Conservation (phyloP, 2,329 filamentous ascomycete species). For the Lasiodiplodia theobromae region DNA sequence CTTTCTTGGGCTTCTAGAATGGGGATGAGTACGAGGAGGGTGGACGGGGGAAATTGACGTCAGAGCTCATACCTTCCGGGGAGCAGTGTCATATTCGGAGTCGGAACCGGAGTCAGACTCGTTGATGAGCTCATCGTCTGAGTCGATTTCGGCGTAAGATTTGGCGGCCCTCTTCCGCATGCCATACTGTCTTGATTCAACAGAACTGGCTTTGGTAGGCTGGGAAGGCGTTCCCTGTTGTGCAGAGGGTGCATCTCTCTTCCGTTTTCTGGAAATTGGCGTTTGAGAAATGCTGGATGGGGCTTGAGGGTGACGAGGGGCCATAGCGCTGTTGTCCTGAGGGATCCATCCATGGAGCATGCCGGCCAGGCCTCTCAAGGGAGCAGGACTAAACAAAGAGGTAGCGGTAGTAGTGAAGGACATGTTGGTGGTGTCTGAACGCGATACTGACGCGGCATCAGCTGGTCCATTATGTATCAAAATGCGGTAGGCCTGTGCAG, state of each 20-base stretch:
- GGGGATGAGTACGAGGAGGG: background rate
- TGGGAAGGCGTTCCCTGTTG: background rate
- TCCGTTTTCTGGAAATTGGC: background rate
- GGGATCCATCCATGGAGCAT: background rate
- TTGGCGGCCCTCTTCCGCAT: background rate
- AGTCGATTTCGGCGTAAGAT: slow-evolving; percentile 10
- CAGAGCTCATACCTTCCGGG: background rate
- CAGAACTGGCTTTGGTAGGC: background rate
- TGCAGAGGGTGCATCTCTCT: background rate
- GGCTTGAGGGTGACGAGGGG: background rate
- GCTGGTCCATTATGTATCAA: background rate
- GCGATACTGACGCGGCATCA: slow-evolving; percentile 1
- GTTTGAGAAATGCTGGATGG: background rate
- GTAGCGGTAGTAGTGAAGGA: slow-evolving; percentile 6
- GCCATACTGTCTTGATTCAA: background rate
- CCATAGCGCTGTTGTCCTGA: background rate
- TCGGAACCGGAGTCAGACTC: background rate
- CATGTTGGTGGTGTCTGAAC: background rate
- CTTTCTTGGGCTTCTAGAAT: slow-evolving; percentile 1
- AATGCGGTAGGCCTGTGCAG: background rate
- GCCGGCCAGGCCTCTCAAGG: background rate
- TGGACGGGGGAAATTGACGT: background rate
- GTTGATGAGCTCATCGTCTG: slow-evolving; percentile 24
- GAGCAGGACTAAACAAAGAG: background rate
- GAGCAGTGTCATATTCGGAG: background rate